Base-by-base conservation (phyloP, 805 yeast genomes). In the Ogataea paradorogensis region DNA sequence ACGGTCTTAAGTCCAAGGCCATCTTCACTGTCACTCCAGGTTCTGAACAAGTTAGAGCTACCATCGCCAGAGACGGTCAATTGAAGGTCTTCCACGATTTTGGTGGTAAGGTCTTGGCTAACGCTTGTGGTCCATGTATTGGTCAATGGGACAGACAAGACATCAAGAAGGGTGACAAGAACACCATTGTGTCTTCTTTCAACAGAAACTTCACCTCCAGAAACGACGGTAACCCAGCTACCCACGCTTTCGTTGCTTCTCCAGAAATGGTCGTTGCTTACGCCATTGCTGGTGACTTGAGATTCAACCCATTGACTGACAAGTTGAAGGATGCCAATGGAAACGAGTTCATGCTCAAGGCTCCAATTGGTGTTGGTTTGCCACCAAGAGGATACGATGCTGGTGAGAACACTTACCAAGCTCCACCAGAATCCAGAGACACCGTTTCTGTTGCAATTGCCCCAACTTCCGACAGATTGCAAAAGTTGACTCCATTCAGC, bases 21-120 rank as follows among this genome's bases (percentile, higher is more conserved):
- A 90, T 95, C 47, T 90, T 88, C 72, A 85, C 88, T 59, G 96
- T 91, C 46, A 88, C 98, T 30, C 99, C 99, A 48, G 99, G 99
- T 61, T 88, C 96, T 36, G 99, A 93, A 70, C 97, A 89, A 70
- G 88, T 91, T 56, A 80, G 98, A 67, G 98, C 98, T 38, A 91
- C 99, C 37, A 80, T 91, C 55, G 95, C 85, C 64, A 81, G 97
- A 68, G 99, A 91, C 65, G 98, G 98, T 43, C 78, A 84, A 59
- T 78, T 85, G 47, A 73, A 82, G 33, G 79, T 82, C 30, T 89
- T 91, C 63, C 81, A 82, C 63, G 79, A 83, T 40, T 83, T 81
- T 56, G 98, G 98, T 45, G 99, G 96, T 53, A 74, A 78, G 44
- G 95, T 91, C 31, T 75, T 91, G 54, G 96, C 98, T 39, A 91